These are phyloP conservation scores for Scheffersomyces amazonensis DNA, from an alignment of 805 yeast genomes.

Conservation along the genomic window DNA sequence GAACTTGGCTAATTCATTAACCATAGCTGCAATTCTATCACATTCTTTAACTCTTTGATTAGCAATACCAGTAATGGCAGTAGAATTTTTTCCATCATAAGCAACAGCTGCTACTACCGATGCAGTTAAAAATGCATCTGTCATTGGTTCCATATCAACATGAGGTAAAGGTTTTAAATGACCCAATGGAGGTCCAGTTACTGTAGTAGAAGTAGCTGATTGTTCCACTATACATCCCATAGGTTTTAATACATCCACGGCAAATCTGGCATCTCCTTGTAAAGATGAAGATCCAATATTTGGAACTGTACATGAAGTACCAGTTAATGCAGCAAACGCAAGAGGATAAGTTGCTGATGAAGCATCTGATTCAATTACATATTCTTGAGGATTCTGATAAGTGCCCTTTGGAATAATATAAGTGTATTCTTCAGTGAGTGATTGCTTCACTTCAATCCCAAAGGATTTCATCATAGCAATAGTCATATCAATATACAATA, in stretches of 20 bases:
- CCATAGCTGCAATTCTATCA: constrained; percentile 95
- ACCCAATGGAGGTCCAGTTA: constrained; percentile 80
- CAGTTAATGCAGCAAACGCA: constrained; percentile 96
- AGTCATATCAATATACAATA: constrained; percentile 95
- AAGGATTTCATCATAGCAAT: constrained; percentile 90
- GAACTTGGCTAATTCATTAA: constrained; percentile 79
- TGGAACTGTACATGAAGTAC: constrained; percentile 88
- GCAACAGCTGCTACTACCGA: constrained; percentile 97
- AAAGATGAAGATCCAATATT: constrained; percentile 88
- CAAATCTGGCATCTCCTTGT: constrained; percentile 97
- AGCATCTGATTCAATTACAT: constrained; percentile 94
- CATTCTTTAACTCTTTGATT: constrained; percentile 98
- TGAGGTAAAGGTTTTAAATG: constrained; percentile 62
- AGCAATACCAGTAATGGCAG: constrained; percentile 92
- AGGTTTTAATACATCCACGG: constrained; percentile 84
- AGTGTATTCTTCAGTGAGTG: constrained; percentile 72
- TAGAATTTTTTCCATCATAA: constrained; percentile 41
- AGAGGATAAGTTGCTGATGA: constrained; percentile 97
- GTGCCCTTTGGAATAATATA: constrained; percentile 86
- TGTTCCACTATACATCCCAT: constrained; percentile 94
- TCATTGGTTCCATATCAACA: constrained; percentile 99
- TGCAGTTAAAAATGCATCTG: constrained; percentile 97
- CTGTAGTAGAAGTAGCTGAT: constrained; percentile 84
- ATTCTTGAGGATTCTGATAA: constrained; percentile 78
- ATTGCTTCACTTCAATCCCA: constrained; percentile 73